These are phyloP conservation scores for Nemania sp. DNA, from an alignment of 2,329 filamentous ascomycete species.

Conservation along the genomic window DNA sequence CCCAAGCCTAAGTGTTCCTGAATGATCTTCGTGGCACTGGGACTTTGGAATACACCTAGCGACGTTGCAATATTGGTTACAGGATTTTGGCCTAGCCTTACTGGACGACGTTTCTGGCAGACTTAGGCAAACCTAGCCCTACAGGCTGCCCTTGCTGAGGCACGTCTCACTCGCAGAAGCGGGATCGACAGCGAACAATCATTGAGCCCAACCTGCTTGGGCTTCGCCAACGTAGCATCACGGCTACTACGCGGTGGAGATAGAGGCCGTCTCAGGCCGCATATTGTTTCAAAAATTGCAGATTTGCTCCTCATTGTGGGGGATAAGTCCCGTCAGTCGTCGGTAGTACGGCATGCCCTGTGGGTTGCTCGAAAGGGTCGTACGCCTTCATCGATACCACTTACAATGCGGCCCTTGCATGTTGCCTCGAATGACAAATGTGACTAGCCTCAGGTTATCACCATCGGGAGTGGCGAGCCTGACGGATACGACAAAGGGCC, in stretches of 20 bases:
- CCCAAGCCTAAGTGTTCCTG: too few species aligned
- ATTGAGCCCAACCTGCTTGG: constrained; percentile 16
- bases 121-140: constrained; percentile 13
- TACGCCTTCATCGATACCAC: background rate
- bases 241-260: constrained; percentile 7
- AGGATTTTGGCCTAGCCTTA: background rate
- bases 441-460: background rate
- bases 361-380: background rate
- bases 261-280: constrained; percentile 14
- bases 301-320: constrained; percentile 14
- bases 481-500: background rate
- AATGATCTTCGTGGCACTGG: constrained; percentile 13
- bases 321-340: constrained; percentile 10
- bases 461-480: too few species aligned
- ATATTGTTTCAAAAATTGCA: constrained; percentile 21
- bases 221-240: background rate
- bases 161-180: background rate
- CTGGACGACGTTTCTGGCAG: background rate
- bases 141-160: constrained; percentile 3
- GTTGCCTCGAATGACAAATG: background rate
- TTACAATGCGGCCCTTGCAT: background rate
- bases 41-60: background rate
- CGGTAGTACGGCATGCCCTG: constrained; percentile 4
- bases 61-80: constrained; percentile 2
- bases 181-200: constrained; percentile 3